Evolutionary conservation across 2,329 filamentous ascomycete genomes (phyloP), one percentile per base, ranked within the genome.

Genomic region (Trichophyton simii): DNA sequence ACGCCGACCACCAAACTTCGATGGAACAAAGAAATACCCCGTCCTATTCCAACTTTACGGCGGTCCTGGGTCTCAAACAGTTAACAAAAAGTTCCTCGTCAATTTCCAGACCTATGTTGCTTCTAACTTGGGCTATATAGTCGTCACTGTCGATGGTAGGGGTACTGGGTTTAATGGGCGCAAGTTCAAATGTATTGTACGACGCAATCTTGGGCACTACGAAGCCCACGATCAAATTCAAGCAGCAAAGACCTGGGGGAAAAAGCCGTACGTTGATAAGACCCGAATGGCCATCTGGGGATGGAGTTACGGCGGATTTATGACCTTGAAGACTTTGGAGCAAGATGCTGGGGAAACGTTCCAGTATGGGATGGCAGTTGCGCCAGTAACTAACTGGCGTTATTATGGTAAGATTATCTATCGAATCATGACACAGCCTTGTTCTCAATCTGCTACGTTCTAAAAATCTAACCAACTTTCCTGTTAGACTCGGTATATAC

Each of bases 251-350:
- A 83, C 87, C 66, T 97, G 90, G 86, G 87, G 87, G 0, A 77
- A 79, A 42, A 92, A 90, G 71, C 75, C 82, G 13, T 97, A 99
- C 72, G 86, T 96, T 13, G 95, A 99, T 72, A 79, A 82, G 28
- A 80, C 84, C 5, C 84, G 88, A 60, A 83, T 99, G 67, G 91
- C 91, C 20, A 95, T 99, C 70, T 99, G 94, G 94, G 94, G 94
- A 57, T 99, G 94, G 94, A 95, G 89, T 65, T 99, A 94, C 70
- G 94, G 94, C 62, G 94, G 94, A 9, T 99, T 95, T 79, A 88
- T 89, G 79, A 89, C 94, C 4, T 82, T 99, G 69, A 99, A 99
- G 78, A 94, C 90, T 0, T 84, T 99, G 11, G 94, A 99, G 78
- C 82, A 84, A 64, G 94, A 99, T 71, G 92, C 84, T 7, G 94